Evolutionary conservation across 257 asterid species (phyloP).

Genomic region (Nicotiana benthamiana): DNA sequence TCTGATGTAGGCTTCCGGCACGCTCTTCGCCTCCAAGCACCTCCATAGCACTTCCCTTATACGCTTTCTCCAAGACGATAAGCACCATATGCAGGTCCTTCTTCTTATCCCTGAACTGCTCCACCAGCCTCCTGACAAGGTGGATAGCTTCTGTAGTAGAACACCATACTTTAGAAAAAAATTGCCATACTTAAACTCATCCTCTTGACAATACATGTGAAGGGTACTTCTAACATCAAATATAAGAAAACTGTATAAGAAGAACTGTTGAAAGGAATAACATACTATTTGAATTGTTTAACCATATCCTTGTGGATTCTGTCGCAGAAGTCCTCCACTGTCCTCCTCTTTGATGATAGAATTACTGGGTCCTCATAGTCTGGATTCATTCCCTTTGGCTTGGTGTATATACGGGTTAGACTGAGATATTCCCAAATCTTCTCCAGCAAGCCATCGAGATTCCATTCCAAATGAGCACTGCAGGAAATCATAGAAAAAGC

Average conservation of each 20-base stretch:
- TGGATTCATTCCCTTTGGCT: constrained; percentile 99
- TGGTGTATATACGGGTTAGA: constrained; percentile 94
- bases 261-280: neutral
- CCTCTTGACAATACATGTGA: neutral
- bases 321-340: constrained; percentile 82
- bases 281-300: constrained; percentile 91
- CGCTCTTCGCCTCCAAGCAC: no score
- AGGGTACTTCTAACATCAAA: neutral
- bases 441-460: constrained; percentile 94
- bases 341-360: constrained; percentile 77
- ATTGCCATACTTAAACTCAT: neutral
- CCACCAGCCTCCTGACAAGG: no score
- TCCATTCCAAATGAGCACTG: constrained; percentile 99
- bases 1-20: no score
- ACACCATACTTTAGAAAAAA: neutral
- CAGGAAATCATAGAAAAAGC: constrained; percentile 4
- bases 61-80: no score
- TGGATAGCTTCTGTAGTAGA: no score
- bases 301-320: constrained; percentile 97
- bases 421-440: constrained; percentile 88
- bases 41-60: no score
- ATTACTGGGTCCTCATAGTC: constrained; percentile 98
- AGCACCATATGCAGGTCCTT: no score
- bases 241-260: neutral
- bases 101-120: no score